Evolutionary conservation across 805 yeast genomes (phyloP), one percentile per base, ranked within the genome.

Genomic region (Candida xyloterini): DNA sequence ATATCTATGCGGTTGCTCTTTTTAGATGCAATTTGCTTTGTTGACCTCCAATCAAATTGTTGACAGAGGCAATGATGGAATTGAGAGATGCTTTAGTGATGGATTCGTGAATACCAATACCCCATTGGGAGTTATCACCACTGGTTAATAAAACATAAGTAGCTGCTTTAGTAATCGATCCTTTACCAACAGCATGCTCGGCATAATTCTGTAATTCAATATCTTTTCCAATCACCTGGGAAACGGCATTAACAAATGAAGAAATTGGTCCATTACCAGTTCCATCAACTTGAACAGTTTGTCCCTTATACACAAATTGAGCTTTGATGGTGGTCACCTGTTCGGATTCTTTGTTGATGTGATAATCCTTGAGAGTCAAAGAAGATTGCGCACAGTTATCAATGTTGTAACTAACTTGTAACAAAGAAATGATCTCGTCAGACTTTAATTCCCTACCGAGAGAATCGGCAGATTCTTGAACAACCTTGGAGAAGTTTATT

Each of bases 41-140:
- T 28, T 38, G 29, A 30, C 47, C 28, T 24, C 46, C 50, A 23
- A 57, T 42, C 36, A 75, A 60, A 34, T 66, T 65, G 55, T 84
- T 84, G 36, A 84, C 68, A 42, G 83, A 72, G 14, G 90, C 78
- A 30, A 81, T 57, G 46, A 84, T 71, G 11, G 91, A 77, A 52
- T 75, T 73, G 54, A 86, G 76, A 5, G 95, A 81, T 33, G 96
- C 93, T 56, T 81, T 83, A 18, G 95, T 82, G 39, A 86, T 93
- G 65, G 90, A 95, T 64, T 81, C 91, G 59, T 87, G 82, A 46
- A 88, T 79, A 57, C 96, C 97, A 43, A 90, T 90, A 66, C 97
- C 97, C 96, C 96, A 90, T 44, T 64, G 55, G 33, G 63, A 55
- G 10, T 44, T 38, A 10, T 43, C 66, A 14, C 46, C 48, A 10